Percentiles rank a stretch among this genome's conserved stretches.
phyloP scores from a whole-genome alignment of 2,329 filamentous ascomycete genomes.

The Macroventuria anomochaeta region DNA sequence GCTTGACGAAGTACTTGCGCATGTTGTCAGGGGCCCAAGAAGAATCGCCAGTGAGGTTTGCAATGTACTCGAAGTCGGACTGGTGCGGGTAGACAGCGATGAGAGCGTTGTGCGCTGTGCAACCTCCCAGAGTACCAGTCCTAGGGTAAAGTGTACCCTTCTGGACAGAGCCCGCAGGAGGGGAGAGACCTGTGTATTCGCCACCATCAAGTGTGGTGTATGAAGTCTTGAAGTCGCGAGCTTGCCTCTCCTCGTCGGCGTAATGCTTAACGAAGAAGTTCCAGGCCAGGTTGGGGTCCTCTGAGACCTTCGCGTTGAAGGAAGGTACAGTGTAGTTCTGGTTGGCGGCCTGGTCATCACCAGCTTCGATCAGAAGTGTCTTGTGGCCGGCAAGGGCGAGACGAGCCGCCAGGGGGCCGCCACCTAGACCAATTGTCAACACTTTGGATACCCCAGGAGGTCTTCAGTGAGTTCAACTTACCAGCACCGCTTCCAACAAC shows the following conservation, averaged over 20 bases:
- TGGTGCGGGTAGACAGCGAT: constrained; percentile 65
- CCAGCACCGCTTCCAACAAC: constrained; percentile 61
- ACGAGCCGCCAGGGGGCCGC: constrained; percentile 54
- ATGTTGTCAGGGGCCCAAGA: constrained; percentile 66
- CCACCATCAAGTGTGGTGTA: constrained; percentile 54
- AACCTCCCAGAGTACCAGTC: constrained; percentile 63
- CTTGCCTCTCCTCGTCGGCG: constrained; percentile 59
- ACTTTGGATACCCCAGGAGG: too few relatives aligned
- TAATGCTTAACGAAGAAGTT: constrained; percentile 71
- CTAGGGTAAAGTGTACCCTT: constrained; percentile 66
- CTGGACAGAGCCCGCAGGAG: constrained; percentile 59
- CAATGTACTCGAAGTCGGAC: constrained; percentile 66
- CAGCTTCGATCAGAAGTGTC: constrained; percentile 67
- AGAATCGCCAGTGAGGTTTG: constrained; percentile 63
- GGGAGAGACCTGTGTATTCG: constrained; percentile 58
- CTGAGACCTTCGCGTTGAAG: constrained; percentile 60
- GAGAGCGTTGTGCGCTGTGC: constrained; percentile 67
- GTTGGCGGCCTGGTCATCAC: constrained; percentile 62
- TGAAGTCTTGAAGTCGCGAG: constrained; percentile 65
- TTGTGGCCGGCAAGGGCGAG: constrained; percentile 66
- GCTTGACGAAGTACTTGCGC: constrained; percentile 63
- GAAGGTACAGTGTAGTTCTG: constrained; percentile 63
- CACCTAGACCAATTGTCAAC: constrained; percentile 17
- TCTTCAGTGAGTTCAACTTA: neutral
- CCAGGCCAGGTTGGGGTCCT: constrained; percentile 65